These are phyloP conservation scores for Komagataella pseudopastoris DNA, from an alignment of 805 yeast species.

Conservation along the genomic window DNA sequence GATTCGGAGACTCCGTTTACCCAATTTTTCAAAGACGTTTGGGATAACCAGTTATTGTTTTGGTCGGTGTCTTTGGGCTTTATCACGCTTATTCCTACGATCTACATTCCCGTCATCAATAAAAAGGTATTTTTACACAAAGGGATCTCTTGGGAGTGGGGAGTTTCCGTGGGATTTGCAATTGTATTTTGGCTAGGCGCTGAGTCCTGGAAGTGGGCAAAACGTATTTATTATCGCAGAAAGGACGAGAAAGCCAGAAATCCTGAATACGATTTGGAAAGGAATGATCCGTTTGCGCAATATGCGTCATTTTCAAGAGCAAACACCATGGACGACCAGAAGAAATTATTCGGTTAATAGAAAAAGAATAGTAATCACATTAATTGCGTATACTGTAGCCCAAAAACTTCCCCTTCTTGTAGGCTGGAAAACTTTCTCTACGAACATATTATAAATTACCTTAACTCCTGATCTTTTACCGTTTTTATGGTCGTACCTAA, in stretches of 20 bases:
- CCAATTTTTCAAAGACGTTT: slow-evolving; percentile 49
- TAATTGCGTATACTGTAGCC: neutral
- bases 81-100: slow-evolving; percentile 62
- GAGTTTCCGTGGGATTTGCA: slow-evolving; percentile 48
- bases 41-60: slow-evolving; percentile 65
- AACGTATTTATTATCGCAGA: slow-evolving; percentile 39
- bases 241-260: slow-evolving; percentile 26
- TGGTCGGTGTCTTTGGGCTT: slow-evolving; percentile 71
- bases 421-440: neutral
- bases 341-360: neutral
- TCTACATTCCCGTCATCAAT: slow-evolving; percentile 83
- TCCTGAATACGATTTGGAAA: slow-evolving; percentile 54
- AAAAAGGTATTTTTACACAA: slow-evolving; percentile 59
- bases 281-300: slow-evolving; percentile 46
- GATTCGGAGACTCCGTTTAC: slow-evolving; percentile 45
- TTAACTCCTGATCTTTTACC: slow-evolving; percentile 32
- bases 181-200: slow-evolving; percentile 42
- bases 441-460: slow-evolving; percentile 11
- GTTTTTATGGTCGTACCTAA: slow-evolving; percentile 37
- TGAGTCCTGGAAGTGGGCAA: slow-evolving; percentile 56
- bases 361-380: neutral
- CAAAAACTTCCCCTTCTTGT: no score
- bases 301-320: slow-evolving; percentile 46
- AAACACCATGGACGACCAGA: slow-evolving; percentile 21
- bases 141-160: slow-evolving; percentile 74